phyloP scores from a whole-genome alignment of 768 basidiomycete species.

The Amanita polypyramis region DNA sequence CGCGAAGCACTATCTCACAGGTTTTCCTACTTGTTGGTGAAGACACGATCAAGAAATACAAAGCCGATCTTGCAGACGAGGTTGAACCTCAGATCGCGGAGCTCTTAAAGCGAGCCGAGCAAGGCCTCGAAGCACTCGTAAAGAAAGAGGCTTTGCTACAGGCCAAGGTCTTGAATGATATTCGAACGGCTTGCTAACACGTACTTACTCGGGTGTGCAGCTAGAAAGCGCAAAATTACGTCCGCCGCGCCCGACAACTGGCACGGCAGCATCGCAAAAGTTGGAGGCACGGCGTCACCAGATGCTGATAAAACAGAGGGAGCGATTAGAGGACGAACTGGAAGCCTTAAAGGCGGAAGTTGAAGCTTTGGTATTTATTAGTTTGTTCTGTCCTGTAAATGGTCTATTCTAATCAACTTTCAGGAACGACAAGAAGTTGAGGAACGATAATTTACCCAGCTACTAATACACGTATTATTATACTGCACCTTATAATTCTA shows the following conservation, averaged over 20 bases:
- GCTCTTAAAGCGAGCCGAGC: conserved; percentile 60
- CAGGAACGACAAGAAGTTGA: background rate
- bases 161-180: conserved; percentile 40
- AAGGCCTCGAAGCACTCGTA: conserved; percentile 47
- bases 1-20: conserved; percentile 22
- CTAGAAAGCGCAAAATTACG: conserved; percentile 43
- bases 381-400: background rate
- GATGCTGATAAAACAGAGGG: conserved; percentile 53
- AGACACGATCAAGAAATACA: conserved; percentile 61
- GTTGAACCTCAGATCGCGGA: conserved; percentile 75
- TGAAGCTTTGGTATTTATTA: conserved; percentile 34
- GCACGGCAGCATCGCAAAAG: conserved; percentile 47
- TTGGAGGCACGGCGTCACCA: conserved; percentile 58
- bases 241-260: conserved; percentile 32
- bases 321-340: conserved; percentile 57
- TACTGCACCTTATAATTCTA: background rate
- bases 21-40: conserved; percentile 70
- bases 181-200: background rate
- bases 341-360: conserved; percentile 52
- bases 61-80: conserved; percentile 65
- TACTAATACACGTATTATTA: background rate
- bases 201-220: conserved; percentile 21
- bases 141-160: conserved; percentile 55
- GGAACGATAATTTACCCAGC: background rate
- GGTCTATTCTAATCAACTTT: background rate